A percentile compares a stretch with the other conserved stretches of the same genome.
Conservation (phyloP, 305 asterid genomes). For the Withania somnifera region DNA sequence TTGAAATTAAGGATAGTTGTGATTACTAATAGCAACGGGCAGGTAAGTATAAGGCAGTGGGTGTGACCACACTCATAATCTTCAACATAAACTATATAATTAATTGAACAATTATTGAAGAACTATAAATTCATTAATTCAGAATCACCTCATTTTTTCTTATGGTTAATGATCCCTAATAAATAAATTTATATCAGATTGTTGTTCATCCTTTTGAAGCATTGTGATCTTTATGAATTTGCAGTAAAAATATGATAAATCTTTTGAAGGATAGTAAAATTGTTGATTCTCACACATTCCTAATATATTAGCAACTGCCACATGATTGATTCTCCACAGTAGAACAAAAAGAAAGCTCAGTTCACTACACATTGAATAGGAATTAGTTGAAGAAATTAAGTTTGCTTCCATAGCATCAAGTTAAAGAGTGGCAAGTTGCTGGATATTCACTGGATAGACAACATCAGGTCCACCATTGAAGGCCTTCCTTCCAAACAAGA, state of each 20-base stretch:
- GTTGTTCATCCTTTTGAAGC: not conserved
- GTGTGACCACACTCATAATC: not conserved
- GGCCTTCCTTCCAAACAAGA: conserved; percentile 28
- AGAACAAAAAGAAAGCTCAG: not conserved
- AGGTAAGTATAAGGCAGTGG: not conserved
- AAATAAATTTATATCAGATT: no score
- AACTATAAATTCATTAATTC: not conserved
- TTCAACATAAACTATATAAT: not conserved
- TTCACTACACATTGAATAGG: not conserved
- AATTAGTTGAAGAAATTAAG: not conserved
- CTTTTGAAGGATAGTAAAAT: not conserved
- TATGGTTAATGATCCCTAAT: not conserved
- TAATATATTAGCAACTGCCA: not conserved
- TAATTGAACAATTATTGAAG: not conserved
- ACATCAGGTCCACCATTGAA: conserved; percentile 19
- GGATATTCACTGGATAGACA: conserved; percentile 27
- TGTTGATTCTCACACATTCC: not conserved
- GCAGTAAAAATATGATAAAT: not conserved
- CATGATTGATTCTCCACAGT: not conserved
- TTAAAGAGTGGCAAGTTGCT: conserved; percentile 28
- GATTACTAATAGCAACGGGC: not conserved
- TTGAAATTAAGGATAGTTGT: not conserved
- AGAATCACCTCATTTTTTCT: not conserved
- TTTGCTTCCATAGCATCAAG: not conserved
- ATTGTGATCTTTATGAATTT: not conserved